Conservation (phyloP, 768 basidiomycete genomes). For the Collybiopsis confluens region DNA sequence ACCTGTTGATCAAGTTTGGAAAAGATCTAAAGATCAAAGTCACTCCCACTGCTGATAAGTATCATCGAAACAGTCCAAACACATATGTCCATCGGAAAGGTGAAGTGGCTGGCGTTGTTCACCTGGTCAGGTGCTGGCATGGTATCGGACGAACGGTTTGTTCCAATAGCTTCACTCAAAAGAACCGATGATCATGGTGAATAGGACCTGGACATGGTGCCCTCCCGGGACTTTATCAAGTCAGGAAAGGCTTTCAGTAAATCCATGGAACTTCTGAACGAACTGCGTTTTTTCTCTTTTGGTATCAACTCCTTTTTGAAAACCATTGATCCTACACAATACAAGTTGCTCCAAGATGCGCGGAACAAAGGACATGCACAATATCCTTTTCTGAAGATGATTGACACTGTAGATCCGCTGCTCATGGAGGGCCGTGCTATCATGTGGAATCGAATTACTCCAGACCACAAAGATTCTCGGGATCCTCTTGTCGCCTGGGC, state of each 20-base stretch:
- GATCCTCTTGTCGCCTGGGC: neutral
- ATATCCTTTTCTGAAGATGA: neutral
- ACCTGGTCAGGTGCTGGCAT: neutral
- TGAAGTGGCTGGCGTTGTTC: neutral
- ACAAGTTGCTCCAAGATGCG: neutral
- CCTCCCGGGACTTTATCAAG: neutral
- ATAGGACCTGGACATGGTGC: neutral
- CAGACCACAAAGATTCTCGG: neutral
- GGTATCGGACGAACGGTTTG: neutral
- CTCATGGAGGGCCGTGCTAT: slow-evolving; percentile 2
- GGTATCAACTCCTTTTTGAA: neutral
- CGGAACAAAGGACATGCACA: neutral
- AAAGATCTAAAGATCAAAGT: neutral
- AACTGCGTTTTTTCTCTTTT: neutral
- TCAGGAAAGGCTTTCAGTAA: neutral
- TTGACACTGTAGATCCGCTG: neutral
- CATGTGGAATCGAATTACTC: neutral
- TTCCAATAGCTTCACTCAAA: neutral
- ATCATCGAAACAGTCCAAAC: neutral
- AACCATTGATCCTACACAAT: neutral
- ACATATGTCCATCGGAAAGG: neutral
- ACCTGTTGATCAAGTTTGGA: neutral
- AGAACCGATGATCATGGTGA: neutral
- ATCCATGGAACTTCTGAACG: neutral
- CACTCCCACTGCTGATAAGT: neutral